Percentiles rank a stretch among this genome's conserved stretches.
Conservation (phyloP, 352 stramenopile species). For the Globisporangium mamillatum region DNA sequence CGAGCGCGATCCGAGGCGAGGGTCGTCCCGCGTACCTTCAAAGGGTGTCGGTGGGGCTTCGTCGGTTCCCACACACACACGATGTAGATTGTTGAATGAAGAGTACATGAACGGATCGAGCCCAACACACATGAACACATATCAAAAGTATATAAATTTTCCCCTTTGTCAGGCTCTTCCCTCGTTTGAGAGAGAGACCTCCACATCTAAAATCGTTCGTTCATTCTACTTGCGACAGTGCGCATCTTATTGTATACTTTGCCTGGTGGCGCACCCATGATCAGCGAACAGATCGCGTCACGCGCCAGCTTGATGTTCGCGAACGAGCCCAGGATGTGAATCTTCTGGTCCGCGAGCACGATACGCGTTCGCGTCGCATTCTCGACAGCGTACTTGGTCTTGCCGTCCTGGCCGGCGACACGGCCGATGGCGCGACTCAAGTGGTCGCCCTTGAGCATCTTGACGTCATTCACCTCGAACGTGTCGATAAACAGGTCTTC, state of each 20-base stretch:
- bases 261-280: constrained; percentile 96
- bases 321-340: constrained; percentile 98
- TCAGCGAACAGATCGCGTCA: constrained; percentile 87
- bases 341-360: constrained; percentile 97
- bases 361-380: constrained; percentile 99
- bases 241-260: constrained; percentile 99
- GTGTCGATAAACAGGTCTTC: constrained; percentile 99
- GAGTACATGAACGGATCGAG: not conserved
- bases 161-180: not conserved
- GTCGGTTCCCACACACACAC: too few species aligned
- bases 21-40: too few species aligned
- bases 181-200: not conserved
- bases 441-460: constrained; percentile 98
- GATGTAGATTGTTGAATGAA: not conserved
- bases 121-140: not conserved
- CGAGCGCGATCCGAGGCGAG: too few species aligned
- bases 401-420: constrained; percentile 98
- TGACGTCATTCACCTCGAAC: constrained; percentile 98
- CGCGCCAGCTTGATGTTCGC: constrained; percentile 98
- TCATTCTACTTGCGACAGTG: constrained; percentile 98
- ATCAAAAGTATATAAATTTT: constrained; percentile 17
- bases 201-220: constrained; percentile 90
- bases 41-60: too few species aligned
- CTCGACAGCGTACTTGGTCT: constrained; percentile 99
- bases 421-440: constrained; percentile 98